Evolutionary conservation across 2,329 filamentous ascomycete genomes (phyloP), one percentile per base, ranked within the genome.

Genomic region (Botrytis hyacinthi): DNA sequence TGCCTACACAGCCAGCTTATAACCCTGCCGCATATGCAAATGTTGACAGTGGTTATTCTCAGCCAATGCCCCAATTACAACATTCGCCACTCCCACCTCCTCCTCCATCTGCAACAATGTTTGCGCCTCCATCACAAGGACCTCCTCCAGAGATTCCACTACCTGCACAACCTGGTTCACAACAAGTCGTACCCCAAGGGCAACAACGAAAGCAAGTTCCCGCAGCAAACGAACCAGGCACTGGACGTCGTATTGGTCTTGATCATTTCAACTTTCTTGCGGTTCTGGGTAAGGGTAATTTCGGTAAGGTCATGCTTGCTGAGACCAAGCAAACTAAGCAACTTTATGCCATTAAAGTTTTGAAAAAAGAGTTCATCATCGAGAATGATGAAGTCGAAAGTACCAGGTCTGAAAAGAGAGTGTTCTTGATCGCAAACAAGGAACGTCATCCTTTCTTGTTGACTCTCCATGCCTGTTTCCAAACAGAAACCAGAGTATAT

Each of bases 341-440:
- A 82, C 87, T 99, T 12, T 99, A 98, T 82, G 96, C 96, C 73
- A 99, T 99, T 83, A 99, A 99, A 84, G 96, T 99, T 54, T 85
- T 99, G 78, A 99, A 99, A 88, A 99, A 99, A 85, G 96, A 99
- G 83, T 99, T 99, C 82, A 99, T 99, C 81, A 99, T 99, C 76
- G 97, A 99, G 82, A 97, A 99, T 77, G 96, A 99, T 81, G 96
- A 99, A 85, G 96, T 99, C 12, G 96, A 99, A 83, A 98, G 95
- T 83, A 98, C 94, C 60, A 90, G 95, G 76, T 99, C 96, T 0
- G 96, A 99, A 84, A 99, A 99, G 88, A 89, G 96, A 76, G 97
- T 99, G 26, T 97, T 98, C 85, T 83, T 99, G 82, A 92, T 99
- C 81, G 96, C 96, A 48, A 99, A 99, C 85, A 94, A 97, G 82